Evolutionary conservation across 352 stramenopile genomes (phyloP).

Genomic region (Phytophthora boehmeriae): DNA sequence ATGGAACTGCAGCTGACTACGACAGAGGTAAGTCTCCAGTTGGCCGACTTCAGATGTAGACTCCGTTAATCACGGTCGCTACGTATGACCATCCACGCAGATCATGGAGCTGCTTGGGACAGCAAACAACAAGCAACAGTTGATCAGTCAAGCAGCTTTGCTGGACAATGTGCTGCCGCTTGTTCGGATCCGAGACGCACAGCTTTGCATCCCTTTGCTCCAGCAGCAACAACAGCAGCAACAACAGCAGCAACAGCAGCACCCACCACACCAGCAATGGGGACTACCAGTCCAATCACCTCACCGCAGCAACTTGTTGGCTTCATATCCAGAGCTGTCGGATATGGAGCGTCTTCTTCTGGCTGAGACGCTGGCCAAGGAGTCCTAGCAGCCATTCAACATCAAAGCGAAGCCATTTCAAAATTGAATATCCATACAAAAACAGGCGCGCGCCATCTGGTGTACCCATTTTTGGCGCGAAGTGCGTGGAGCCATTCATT

Average conservation of each 20-base stretch:
- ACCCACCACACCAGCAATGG: neutral
- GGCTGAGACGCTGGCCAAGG: slow-evolving; percentile 1
- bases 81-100: slow-evolving; percentile 4
- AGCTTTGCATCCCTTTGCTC: slow-evolving; percentile 11
- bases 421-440: slow-evolving; percentile 9
- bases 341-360: slow-evolving; percentile 3
- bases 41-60: neutral
- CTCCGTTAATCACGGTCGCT: slow-evolving; percentile 1
- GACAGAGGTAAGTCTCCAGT: slow-evolving; percentile 24
- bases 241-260: neutral
- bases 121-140: slow-evolving; percentile 17
- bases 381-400: neutral
- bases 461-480: slow-evolving; percentile 33
- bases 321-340: slow-evolving; percentile 12
- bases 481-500: slow-evolving; percentile 43
- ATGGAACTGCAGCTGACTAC: slow-evolving; percentile 35
- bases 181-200: slow-evolving; percentile 24
- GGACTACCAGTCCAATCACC: neutral
- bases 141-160: slow-evolving; percentile 29
- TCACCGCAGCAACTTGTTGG: neutral
- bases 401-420: slow-evolving; percentile 35
- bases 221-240: slow-evolving; percentile 14
- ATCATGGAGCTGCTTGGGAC: slow-evolving; percentile 25
- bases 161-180: slow-evolving; percentile 26
- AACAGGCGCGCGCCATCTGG: slow-evolving; percentile 11